Evolutionary conservation across 1,139 yeast species (phyloP).

Genomic region (Pneumocystis wakefieldiae): DNA sequence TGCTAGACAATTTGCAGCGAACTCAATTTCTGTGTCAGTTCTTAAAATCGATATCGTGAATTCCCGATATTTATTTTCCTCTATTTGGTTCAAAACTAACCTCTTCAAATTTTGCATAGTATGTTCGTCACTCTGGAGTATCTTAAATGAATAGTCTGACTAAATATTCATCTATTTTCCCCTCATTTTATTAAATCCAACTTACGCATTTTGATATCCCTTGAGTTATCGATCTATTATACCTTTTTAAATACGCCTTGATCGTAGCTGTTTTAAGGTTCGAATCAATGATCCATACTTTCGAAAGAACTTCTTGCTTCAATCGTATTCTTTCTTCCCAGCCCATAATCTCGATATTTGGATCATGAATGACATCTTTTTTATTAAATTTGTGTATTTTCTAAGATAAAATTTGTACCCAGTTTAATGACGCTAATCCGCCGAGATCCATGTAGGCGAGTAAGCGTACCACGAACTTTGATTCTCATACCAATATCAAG

Average conservation of each 20-base stretch:
- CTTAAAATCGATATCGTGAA: conserved; percentile 6
- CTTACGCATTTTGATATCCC: background rate
- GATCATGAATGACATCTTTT: conserved; percentile 2
- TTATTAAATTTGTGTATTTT: background rate
- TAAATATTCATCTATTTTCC: background rate
- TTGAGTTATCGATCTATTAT: background rate
- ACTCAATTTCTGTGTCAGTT: conserved; percentile 3
- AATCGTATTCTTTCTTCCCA: conserved; percentile 8
- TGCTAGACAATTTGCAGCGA: conserved; percentile 4
- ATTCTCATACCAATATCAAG: conserved; percentile 7
- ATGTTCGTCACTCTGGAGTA: background rate
- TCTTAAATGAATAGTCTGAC: background rate
- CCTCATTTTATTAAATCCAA: background rate
- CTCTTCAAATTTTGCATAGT: conserved; percentile 3
- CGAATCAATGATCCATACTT: conserved; percentile 4
- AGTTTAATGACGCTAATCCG: conserved; percentile 5
- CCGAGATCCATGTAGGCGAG: background rate
- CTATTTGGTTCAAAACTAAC: conserved; percentile 2
- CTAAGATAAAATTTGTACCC: background rate
- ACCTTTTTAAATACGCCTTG: background rate
- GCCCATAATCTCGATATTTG: conserved; percentile 2
- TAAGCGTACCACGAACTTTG: conserved; percentile 6
- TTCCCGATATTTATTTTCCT: background rate
- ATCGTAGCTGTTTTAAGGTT: background rate
- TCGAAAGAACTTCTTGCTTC: conserved; percentile 3